Evolutionary conservation across 306 rosid species (phyloP).

Genomic region (Ormosia semicastrata): DNA sequence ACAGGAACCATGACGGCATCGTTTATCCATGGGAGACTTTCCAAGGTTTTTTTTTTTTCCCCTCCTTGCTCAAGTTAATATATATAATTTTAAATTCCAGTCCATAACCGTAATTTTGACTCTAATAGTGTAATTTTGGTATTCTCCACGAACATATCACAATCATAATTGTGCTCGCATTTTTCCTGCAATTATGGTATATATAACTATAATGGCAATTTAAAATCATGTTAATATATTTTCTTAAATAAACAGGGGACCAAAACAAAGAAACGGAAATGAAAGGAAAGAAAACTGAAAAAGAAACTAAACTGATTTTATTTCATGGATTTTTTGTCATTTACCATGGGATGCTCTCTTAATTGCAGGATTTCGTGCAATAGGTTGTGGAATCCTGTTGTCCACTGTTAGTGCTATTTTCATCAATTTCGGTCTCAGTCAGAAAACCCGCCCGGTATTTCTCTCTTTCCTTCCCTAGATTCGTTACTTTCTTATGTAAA

Average conservation of each 20-base stretch:
- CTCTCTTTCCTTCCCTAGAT: background rate
- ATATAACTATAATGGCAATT: too few relatives aligned
- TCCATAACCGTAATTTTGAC: too few relatives aligned
- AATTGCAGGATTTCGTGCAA: slow-evolving; percentile 70
- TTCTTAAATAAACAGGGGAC: too few relatives aligned
- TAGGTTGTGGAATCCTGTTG: slow-evolving; percentile 52
- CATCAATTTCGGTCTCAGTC: slow-evolving; percentile 61
- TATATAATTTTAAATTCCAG: too few relatives aligned
- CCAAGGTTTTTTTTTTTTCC: slow-evolving; percentile 41
- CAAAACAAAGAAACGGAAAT: background rate
- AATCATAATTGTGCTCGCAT: too few relatives aligned
- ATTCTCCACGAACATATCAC: too few relatives aligned
- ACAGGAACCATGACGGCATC: slow-evolving; percentile 65
- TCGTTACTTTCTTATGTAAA: background rate
- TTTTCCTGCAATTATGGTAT: too few relatives aligned
- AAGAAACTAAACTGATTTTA: background rate
- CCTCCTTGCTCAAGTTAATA: too few relatives aligned
- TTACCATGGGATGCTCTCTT: background rate
- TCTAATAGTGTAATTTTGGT: too few relatives aligned
- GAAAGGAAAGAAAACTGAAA: background rate
- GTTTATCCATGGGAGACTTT: slow-evolving; percentile 88
- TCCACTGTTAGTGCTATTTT: slow-evolving; percentile 43
- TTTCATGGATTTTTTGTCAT: background rate
- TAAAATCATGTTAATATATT: too few relatives aligned
- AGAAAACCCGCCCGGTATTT: slow-evolving; percentile 62